Base-by-base conservation (phyloP, 108 stramenopile species). In the Poteriospumella lacustris region DNA sequence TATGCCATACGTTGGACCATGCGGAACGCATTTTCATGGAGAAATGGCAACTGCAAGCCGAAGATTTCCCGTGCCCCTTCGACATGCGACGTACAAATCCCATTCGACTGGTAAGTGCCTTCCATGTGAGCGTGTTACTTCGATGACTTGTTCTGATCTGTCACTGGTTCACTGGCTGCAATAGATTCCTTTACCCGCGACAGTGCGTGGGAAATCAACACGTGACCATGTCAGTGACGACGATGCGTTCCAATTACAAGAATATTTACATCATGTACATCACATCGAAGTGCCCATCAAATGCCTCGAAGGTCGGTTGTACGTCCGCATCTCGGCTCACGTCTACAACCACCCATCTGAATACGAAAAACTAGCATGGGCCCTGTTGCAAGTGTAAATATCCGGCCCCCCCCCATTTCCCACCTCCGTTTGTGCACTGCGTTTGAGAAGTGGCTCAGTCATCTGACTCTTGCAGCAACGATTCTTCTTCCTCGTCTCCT, bases 221-320 rank as follows among this genome's bases (percentile, higher is more conserved):
- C 3, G 60, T 34, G 33, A 31, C 5, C 33, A 34, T 33, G 5
- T 3, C 5, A 64, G 33, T 34, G 60, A 64, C 36, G 60, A 12
- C 24, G 15, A 64, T 64, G 60, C 60, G 5, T 64, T 64, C 31
- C 60, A 64, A 64, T 24, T 64, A 64, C 60, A 64, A 24, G 60
- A 64, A 64, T 3, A 64, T 3, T 34, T 64, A 31, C 60, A 64
- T 64, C 60, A 64, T 64, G 31, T 34, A 5, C 24, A 64, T 24
- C 28, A 64, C 33, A 24, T 64, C 5, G 60, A 64, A 64, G 60
- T 64, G 28, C 60, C 60, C 15, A 24, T 64, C 36, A 64, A 64
- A 24, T 64, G 60, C 24, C 36, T 64, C 9, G 24, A 64, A 12
- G 60, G 60, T 12, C 3, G 24, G 31, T 34, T 64, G 9, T 64